Evolutionary conservation across 345 rosid species (phyloP).

Genomic region (Salix caprea): DNA sequence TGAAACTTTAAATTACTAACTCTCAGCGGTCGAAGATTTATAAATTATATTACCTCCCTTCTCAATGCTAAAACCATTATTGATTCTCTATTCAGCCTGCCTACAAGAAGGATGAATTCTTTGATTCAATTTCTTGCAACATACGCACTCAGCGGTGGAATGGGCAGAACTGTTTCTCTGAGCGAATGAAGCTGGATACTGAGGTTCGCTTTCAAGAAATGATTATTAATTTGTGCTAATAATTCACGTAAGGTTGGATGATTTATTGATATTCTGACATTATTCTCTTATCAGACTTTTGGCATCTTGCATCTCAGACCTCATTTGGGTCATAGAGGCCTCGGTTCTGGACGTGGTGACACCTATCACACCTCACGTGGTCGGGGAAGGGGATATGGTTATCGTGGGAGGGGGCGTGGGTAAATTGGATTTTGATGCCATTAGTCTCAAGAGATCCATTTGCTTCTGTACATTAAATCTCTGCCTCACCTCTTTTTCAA

Average conservation of each 20-base stretch:
- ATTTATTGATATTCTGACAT: neutral
- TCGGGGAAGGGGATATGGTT: constrained; percentile 31
- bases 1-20: neutral
- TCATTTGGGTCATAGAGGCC: constrained; percentile 14
- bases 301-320: constrained; percentile 23
- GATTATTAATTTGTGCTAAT: neutral
- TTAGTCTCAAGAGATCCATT: neutral
- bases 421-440: constrained; percentile 17
- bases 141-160: constrained; percentile 28
- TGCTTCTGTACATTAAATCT: neutral
- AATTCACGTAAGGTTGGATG: neutral
- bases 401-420: constrained; percentile 30
- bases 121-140: constrained; percentile 42
- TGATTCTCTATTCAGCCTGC: constrained; percentile 33
- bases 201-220: constrained; percentile 30
- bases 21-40: neutral
- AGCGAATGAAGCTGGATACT: constrained; percentile 33
- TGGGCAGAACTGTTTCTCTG: constrained; percentile 34
- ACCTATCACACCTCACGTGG: constrained; percentile 15
- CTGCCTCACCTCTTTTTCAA: constrained; percentile 1
- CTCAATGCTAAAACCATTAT: neutral
- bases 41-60: neutral
- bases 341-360: constrained; percentile 15
- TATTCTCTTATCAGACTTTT: constrained; percentile 25
- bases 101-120: constrained; percentile 45